Percentiles rank a stretch among this genome's conserved stretches.
Evolutionary conservation across 352 stramenopile genomes (phyloP).

Genomic region (Blastocystis sp.): DNA sequence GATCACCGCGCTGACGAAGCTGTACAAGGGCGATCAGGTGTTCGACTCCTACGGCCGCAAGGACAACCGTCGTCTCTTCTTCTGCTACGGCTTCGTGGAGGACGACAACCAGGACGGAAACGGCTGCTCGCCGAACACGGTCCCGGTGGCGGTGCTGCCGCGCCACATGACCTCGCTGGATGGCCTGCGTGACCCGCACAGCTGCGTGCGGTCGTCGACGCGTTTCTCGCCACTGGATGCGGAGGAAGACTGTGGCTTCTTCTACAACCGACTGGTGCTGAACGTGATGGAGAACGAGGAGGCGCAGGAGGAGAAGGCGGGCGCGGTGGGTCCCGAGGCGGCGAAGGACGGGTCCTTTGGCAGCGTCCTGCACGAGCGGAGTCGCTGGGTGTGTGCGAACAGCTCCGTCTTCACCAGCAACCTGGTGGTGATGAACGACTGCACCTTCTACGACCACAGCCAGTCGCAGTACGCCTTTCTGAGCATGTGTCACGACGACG

Average conservation of each 20-base stretch:
- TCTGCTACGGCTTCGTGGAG: slow-evolving; percentile 58
- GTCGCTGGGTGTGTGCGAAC: background rate
- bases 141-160: background rate
- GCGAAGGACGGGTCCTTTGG: background rate
- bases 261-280: background rate
- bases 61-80: slow-evolving; percentile 54
- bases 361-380: background rate
- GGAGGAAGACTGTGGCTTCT: slow-evolving; percentile 25
- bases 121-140: background rate
- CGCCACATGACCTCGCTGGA: background rate
- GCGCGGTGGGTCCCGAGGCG: no score
- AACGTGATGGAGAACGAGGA: slow-evolving; percentile 11
- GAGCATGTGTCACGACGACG: slow-evolving; percentile 7
- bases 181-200: background rate
- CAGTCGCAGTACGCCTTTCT: background rate
- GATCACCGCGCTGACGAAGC: slow-evolving; percentile 69
- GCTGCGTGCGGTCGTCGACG: background rate
- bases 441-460: slow-evolving; percentile 6
- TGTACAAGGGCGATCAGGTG: slow-evolving; percentile 49
- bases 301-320: background rate
- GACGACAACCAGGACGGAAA: slow-evolving; percentile 53
- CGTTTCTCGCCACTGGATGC: background rate
- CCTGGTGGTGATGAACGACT: background rate
- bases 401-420: background rate
- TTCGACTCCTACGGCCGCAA: slow-evolving; percentile 57